Evolutionary conservation across 164 flowering plant species (phyloP).

Genomic region (Piper betle): DNA sequence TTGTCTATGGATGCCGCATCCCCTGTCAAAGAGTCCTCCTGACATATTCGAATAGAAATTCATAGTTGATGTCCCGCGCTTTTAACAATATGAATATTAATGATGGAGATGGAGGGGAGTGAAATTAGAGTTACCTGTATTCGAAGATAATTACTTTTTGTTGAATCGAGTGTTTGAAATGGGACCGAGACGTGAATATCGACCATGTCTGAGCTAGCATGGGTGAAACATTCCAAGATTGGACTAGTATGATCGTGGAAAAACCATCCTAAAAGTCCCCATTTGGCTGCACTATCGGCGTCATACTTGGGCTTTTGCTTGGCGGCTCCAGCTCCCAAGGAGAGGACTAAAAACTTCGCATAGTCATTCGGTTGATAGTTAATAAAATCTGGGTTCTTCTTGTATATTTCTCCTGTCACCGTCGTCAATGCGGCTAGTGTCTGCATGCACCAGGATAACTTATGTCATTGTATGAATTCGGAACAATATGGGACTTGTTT

Average conservation of each 20-base stretch:
- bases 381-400: conserved; percentile 9
- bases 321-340: conserved; percentile 39
- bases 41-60: neutral
- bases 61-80: neutral
- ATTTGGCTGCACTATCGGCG: conserved; percentile 24
- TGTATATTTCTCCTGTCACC: conserved; percentile 18
- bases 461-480: neutral
- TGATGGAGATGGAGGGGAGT: neutral
- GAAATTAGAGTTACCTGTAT: conserved; percentile 27
- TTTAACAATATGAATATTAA: neutral
- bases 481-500: too few species aligned
- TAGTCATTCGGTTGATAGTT: conserved; percentile 19
- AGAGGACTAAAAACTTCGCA: conserved; percentile 28
- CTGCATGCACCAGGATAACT: conserved; percentile 6
- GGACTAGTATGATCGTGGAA: conserved; percentile 27
- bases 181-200: conserved; percentile 36
- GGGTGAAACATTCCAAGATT: conserved; percentile 22
- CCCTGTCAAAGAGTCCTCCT: conserved; percentile 39
- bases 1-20: conserved; percentile 25
- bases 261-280: conserved; percentile 42
- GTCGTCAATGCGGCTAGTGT: conserved; percentile 33
- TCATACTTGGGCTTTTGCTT: conserved; percentile 24
- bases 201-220: conserved; percentile 48
- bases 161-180: conserved; percentile 23
- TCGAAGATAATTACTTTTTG: conserved; percentile 29